phyloP scores from a whole-genome alignment of 345 rosid genomes.

The Aquilaria sinensis region DNA sequence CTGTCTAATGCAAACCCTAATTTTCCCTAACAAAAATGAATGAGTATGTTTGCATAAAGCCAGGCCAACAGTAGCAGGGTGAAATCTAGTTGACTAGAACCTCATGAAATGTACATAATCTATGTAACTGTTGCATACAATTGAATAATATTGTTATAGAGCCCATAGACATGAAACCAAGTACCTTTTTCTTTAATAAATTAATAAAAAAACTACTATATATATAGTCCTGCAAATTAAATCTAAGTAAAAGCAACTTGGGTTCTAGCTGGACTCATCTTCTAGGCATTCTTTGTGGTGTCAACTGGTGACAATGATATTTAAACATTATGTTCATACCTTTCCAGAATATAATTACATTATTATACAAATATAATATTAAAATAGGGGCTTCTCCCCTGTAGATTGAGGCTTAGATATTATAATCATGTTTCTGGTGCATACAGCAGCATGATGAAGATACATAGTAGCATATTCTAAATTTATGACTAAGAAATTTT shows the following conservation, averaged over 20 bases:
- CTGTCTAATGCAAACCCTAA: conserved; percentile 7
- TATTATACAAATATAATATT: conserved; percentile 10
- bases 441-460: conserved; percentile 8
- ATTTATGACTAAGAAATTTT: not conserved
- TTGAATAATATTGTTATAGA: no score
- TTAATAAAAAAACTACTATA: not conserved
- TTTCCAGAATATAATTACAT: conserved; percentile 32
- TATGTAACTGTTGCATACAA: not conserved
- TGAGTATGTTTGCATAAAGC: not conserved
- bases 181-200: conserved; percentile 19
- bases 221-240: not conserved
- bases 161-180: conserved; percentile 24
- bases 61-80: conserved; percentile 13
- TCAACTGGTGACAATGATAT: conserved; percentile 24
- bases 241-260: conserved; percentile 27
- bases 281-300: conserved; percentile 22
- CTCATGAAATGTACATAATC: conserved; percentile 15
- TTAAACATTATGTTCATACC: conserved; percentile 18
- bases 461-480: not conserved
- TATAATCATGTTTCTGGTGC: conserved; percentile 25
- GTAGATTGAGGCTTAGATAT: conserved; percentile 14
- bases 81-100: conserved; percentile 19
- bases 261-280: conserved; percentile 33
- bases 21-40: not conserved
- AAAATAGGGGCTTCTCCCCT: conserved; percentile 6